Evolutionary conservation across 2,329 filamentous ascomycete species (phyloP), one percentile per base, ranked within the genome.

Genomic region (Colletotrichum magnum): DNA sequence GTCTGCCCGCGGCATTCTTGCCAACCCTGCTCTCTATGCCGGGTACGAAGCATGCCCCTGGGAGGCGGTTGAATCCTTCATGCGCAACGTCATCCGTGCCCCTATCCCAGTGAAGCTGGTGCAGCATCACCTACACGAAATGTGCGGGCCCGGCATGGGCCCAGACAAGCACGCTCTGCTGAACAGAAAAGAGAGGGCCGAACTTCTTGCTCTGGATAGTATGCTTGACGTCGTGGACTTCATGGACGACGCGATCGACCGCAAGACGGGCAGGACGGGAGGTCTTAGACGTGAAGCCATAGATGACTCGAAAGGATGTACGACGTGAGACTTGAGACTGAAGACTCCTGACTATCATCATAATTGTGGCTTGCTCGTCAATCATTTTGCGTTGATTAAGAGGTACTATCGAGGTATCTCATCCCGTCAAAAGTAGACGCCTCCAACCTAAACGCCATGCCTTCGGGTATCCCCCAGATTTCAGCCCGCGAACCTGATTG

Each of bases 21-120:
- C 89, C 73, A 93, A 93, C 77, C 91, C 91, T 2, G 88, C 89
- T 4, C 79, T 93, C 58, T 93, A 91, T 77, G 85, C 88, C 0
- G 86, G 88, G 53, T 75, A 86, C 73, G 78, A 85, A 5, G 79
- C 83, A 24, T 91, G 90, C 70, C 87, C 90, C 2, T 90, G 88
- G 87, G 85, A 88, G 56, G 89, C 88, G 1, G 85, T 93, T 26
- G 88, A 90, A 74, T 79, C 82, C 15, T 92, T 93, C 76, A 81
- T 93, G 81, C 85, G 82, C 68, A 86, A 88, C 68, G 86, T 86
- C 10, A 84, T 88, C 10, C 82, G 83, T 47, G 83, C 83, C 1
- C 90, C 90, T 6, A 80, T 93, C 32, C 90, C 90, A 2, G 86
- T 89, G 71, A 90, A 90, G 77, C 80, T 93, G 51, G 85, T 87